Percentiles rank a stretch among this genome's conserved stretches.
These are phyloP conservation scores for Ophiostoma sp. DNA, from an alignment of 2,329 filamentous ascomycete species.

Conservation along the genomic window DNA sequence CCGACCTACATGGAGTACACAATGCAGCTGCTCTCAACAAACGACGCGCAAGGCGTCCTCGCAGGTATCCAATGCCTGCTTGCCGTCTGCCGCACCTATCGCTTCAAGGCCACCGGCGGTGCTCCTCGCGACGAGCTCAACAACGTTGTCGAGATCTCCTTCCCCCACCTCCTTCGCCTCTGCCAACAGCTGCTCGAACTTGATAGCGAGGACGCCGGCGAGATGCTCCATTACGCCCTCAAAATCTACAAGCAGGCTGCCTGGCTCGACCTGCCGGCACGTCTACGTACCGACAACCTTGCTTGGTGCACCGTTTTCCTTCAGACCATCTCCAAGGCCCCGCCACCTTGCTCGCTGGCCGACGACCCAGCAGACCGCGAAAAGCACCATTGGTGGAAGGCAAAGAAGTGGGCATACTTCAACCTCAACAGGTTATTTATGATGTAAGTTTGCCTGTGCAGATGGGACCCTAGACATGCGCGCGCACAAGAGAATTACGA, in stretches of 20 bases:
- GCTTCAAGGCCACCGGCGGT: slow-evolving; percentile 80
- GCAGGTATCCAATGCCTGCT: slow-evolving; percentile 90
- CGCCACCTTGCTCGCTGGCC: slow-evolving; percentile 70
- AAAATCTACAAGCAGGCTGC: slow-evolving; percentile 98
- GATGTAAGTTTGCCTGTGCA: slow-evolving; percentile 50
- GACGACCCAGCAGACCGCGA: slow-evolving; percentile 82
- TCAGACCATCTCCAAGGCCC: slow-evolving; percentile 77
- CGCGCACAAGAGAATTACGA: too few species aligned
- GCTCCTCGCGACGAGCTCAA: slow-evolving; percentile 78
- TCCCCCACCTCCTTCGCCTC: slow-evolving; percentile 79
- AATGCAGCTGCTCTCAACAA: slow-evolving; percentile 77
- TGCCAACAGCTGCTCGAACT: slow-evolving; percentile 85
- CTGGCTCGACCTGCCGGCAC: slow-evolving; percentile 80
- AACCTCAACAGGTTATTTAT: slow-evolving; percentile 95
- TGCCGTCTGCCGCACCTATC: slow-evolving; percentile 89
- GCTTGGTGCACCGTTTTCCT: slow-evolving; percentile 96
- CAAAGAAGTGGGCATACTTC: slow-evolving; percentile 99
- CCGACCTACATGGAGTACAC: slow-evolving; percentile 92
- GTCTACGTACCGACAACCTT: slow-evolving; percentile 76
- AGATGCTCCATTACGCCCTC: slow-evolving; percentile 91
- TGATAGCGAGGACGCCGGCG: slow-evolving; percentile 86
- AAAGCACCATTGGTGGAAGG: slow-evolving; percentile 98
- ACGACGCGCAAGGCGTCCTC: slow-evolving; percentile 80
- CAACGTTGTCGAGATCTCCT: slow-evolving; percentile 85
- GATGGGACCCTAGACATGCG: not conserved